Evolutionary conservation across 1,284 basidiomycete species (phyloP), one percentile per base, ranked within the genome.

Genomic region (Trametes pubescens): DNA sequence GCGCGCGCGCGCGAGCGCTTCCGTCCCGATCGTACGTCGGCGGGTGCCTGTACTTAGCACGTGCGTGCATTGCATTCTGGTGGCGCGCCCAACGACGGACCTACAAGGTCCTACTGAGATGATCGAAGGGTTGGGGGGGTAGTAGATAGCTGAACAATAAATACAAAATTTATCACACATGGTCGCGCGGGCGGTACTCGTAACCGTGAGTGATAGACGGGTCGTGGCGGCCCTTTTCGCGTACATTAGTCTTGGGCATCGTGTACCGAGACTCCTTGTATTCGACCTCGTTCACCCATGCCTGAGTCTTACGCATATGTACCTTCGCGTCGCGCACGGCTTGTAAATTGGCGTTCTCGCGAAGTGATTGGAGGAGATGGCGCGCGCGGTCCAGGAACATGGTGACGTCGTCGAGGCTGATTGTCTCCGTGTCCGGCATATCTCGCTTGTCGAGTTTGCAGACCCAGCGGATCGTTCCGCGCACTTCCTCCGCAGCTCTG

Each of bases 401-500:
- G 14, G 18, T 44, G 14, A 44, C 11, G 43, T 44, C 18, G 11
- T 44, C 43, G 18, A 44, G 14, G 18, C 14, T 16, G 14, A 44
- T 18, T 3, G 18, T 16, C 18, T 44, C 43, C 43, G 8, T 8
- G 43, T 44, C 18, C 18, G 43, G 43, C 43, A 44, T n/a, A 8
- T 8, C 14, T 21, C 43, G 43, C 16, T 18, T 18, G 43, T 44
- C 18, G 18, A 18, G 43, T 16, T n/a, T 44, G 18, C 43, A 44
- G 43, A 44, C 43, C 43, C 43, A 44, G 11, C 18, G 43, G 43
- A 44, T 44, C 43, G 43, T n/a, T 44, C 43, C 43, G 43, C 43
- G 18, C 43, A 44, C 43, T 16, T 44, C 18, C 14, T n/a, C 14
- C 14, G 2, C 8, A 16, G 43, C 43, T 16, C 21, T 16, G 8